Evolutionary conservation across 371 early-diverging fungal species (phyloP).

Genomic region (Chytridiales sp.): DNA sequence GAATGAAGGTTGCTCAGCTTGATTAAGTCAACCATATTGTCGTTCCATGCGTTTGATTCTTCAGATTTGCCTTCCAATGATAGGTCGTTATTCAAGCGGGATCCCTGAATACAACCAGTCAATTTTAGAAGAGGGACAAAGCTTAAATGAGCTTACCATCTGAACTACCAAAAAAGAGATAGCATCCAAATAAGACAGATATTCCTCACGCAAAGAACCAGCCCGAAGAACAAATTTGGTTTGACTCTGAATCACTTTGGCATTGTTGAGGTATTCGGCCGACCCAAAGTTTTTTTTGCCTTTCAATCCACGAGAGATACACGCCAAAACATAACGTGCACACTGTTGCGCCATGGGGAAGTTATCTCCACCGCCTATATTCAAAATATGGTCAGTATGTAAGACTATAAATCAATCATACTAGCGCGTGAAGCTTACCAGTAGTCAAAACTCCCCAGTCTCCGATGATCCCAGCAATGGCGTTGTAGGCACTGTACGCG

Average conservation of each 20-base stretch:
- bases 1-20: constrained; percentile 38
- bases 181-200: constrained; percentile 1
- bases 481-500: constrained; percentile 67
- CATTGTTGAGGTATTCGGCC: not conserved
- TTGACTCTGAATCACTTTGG: not conserved
- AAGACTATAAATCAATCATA: too few relatives aligned
- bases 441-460: constrained; percentile 22
- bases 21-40: constrained; percentile 39
- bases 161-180: constrained; percentile 11
- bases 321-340: constrained; percentile 47
- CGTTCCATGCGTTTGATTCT: constrained; percentile 44
- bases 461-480: constrained; percentile 51
- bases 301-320: constrained; percentile 30
- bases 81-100: not conserved
- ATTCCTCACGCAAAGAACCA: constrained; percentile 1
- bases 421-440: too few relatives aligned
- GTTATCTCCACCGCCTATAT: constrained; percentile 71
- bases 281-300: constrained; percentile 26
- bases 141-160: not conserved
- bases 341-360: constrained; percentile 65
- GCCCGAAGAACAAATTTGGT: not conserved
- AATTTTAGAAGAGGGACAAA: not conserved
- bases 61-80: not conserved
- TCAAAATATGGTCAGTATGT: too few relatives aligned
- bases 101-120: too few relatives aligned